These are phyloP conservation scores for Podospora appendiculata DNA, from an alignment of 495 filamentous ascomycete genomes.

Conservation along the genomic window DNA sequence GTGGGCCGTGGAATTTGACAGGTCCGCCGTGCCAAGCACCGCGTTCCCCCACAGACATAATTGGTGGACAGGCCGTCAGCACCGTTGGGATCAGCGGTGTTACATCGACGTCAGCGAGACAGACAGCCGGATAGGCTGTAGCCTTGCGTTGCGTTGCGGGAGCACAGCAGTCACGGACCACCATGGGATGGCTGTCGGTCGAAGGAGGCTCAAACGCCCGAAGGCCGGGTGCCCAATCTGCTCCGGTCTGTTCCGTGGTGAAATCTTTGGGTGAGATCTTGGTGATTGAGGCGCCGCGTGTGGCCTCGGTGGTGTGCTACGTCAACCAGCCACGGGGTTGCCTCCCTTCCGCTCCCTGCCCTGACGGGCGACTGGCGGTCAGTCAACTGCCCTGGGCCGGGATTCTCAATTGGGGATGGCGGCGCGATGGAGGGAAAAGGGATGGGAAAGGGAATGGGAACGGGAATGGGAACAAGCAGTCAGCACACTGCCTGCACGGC, in stretches of 20 bases:
- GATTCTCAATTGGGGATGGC: conserved; percentile 8
- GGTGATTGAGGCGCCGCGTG: not conserved
- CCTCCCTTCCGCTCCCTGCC: not conserved
- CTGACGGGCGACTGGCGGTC: conserved; percentile 12
- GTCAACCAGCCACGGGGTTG: not conserved
- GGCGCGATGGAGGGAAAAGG: not conserved
- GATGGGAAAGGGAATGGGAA: no score
- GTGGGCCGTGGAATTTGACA: no score
- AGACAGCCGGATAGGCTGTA: no score
- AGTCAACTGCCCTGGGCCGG: conserved; percentile 5
- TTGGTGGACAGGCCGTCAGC: not conserved
- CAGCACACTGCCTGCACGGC: conserved; percentile 9
- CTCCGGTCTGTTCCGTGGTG: no score
- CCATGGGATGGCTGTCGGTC: no score
- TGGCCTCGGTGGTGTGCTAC: not conserved
- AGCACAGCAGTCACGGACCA: no score
- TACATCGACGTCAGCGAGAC: not conserved
- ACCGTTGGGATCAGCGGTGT: not conserved
- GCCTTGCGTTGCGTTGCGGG: no score
- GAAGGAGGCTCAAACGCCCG: no score
- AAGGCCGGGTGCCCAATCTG: no score
- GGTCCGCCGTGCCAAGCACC: no score
- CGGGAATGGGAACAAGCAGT: not conserved
- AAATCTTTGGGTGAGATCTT: no score
- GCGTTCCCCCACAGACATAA: not conserved